Conservation (phyloP, 2,329 filamentous ascomycete species). For the Neonectria faginata region DNA sequence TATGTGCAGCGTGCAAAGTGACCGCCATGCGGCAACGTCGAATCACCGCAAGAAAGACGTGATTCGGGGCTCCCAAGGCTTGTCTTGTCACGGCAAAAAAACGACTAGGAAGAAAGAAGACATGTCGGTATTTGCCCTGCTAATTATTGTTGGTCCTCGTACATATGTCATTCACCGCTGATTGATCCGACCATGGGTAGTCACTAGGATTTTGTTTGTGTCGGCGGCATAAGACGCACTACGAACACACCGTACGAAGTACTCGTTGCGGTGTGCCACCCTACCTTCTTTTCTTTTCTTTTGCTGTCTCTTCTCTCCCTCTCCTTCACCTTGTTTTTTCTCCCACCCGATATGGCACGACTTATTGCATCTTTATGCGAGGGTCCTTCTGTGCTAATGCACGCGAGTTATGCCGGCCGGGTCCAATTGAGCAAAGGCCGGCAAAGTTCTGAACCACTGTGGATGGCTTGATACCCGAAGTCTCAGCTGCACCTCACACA, state of each 20-base stretch:
- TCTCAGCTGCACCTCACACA: conserved; percentile 28
- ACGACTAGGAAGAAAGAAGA: conserved; percentile 28
- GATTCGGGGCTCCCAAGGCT: conserved; percentile 31
- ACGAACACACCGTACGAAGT: not conserved
- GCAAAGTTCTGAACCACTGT: conserved; percentile 25
- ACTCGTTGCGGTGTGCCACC: conserved; percentile 8
- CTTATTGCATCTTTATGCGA: conserved; percentile 36
- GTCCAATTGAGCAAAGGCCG: conserved; percentile 23
- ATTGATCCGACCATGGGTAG: conserved; percentile 27
- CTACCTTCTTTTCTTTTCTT: conserved; percentile 16
- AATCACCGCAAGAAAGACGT: conserved; percentile 34
- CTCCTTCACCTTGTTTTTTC: conserved; percentile 15
- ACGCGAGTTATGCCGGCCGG: conserved; percentile 28
- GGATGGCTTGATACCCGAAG: conserved; percentile 26
- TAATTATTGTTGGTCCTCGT: conserved; percentile 18
- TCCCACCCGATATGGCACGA: conserved; percentile 31
- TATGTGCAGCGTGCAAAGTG: not conserved
- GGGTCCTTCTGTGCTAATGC: conserved; percentile 31
- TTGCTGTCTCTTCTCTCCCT: conserved; percentile 32
- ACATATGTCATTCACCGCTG: conserved; percentile 26
- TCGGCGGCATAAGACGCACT: conserved; percentile 26
- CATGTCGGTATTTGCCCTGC: conserved; percentile 21
- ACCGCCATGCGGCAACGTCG: conserved; percentile 27
- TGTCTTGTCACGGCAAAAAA: conserved; percentile 35
- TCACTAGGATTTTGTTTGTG: conserved; percentile 17